phyloP scores from a whole-genome alignment of 1,139 yeast species.

The Suhomyces atakaporum region DNA sequence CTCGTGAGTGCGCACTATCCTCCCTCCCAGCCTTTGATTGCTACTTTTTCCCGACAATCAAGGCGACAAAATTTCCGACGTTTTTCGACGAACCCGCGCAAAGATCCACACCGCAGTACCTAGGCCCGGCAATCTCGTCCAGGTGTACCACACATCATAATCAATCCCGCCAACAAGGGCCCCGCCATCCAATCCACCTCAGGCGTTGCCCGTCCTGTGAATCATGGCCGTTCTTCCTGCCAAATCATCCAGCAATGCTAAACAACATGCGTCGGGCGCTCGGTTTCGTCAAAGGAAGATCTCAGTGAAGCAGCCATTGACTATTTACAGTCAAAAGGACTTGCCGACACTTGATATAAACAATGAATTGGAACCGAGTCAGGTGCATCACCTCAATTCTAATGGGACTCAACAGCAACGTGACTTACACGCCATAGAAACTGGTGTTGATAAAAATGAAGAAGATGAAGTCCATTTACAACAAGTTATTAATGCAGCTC shows the following conservation, averaged over 20 bases:
- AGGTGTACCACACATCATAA: conserved; percentile 4
- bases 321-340: conserved; percentile 75
- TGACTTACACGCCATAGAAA: conserved; percentile 86
- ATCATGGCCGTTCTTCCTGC: conserved; percentile 22
- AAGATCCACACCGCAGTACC: conserved; percentile 17
- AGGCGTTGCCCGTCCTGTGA: conserved; percentile 9
- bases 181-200: conserved; percentile 1
- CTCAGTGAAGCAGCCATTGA: conserved; percentile 85
- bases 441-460: conserved; percentile 98
- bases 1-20: conserved; percentile 6
- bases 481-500: conserved; percentile 80
- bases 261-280: conserved; percentile 53
- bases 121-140: conserved; percentile 3
- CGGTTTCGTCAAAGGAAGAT: conserved; percentile 90
- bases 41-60: conserved; percentile 1
- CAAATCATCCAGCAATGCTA: conserved; percentile 32
- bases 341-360: conserved; percentile 68
- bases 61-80: conserved; percentile 9
- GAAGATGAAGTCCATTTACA: conserved; percentile 97
- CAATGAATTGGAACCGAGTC: conserved; percentile 49
- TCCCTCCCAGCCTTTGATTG: background rate
- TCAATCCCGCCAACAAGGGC: conserved; percentile 7
- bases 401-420: conserved; percentile 64
- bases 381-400: conserved; percentile 43
- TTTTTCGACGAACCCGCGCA: conserved; percentile 11